phyloP scores from a whole-genome alignment of 2,329 filamentous ascomycete species.

The Sclerotinia sclerotiorum region DNA sequence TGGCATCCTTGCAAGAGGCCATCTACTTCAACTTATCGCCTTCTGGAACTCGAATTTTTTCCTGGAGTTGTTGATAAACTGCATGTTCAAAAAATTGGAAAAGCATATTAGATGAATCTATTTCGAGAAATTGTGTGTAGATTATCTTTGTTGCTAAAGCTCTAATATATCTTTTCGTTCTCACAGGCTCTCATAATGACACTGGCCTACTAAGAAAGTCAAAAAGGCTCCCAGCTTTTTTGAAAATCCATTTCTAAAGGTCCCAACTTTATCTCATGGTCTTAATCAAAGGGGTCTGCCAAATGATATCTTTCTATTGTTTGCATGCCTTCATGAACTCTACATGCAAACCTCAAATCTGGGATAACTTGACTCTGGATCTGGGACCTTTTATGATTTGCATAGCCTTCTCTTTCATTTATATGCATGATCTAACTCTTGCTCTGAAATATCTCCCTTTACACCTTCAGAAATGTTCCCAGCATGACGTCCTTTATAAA shows the following conservation, averaged over 20 bases:
- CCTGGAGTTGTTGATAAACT: neutral
- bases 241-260: too few relatives aligned
- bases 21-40: too few relatives aligned
- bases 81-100: neutral
- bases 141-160: neutral
- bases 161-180: too few relatives aligned
- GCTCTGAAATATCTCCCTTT: accelerated
- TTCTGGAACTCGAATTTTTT: neutral
- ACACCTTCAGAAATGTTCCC: neutral
- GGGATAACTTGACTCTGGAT: neutral
- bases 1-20: too few relatives aligned
- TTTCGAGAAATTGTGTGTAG: too few relatives aligned
- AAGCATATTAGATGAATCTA: neutral
- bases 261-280: too few relatives aligned
- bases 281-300: too few relatives aligned
- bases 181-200: too few relatives aligned
- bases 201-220: too few relatives aligned
- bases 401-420: neutral
- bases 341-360: neutral
- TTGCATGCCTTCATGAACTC: neutral
- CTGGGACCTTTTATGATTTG: neutral
- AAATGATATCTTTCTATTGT: neutral
- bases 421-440: neutral
- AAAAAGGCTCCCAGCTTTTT: too few relatives aligned
- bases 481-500: accelerated